Conservation (phyloP, 192 early-diverging fungal species). For the Gryganskiella cystojenkinii region DNA sequence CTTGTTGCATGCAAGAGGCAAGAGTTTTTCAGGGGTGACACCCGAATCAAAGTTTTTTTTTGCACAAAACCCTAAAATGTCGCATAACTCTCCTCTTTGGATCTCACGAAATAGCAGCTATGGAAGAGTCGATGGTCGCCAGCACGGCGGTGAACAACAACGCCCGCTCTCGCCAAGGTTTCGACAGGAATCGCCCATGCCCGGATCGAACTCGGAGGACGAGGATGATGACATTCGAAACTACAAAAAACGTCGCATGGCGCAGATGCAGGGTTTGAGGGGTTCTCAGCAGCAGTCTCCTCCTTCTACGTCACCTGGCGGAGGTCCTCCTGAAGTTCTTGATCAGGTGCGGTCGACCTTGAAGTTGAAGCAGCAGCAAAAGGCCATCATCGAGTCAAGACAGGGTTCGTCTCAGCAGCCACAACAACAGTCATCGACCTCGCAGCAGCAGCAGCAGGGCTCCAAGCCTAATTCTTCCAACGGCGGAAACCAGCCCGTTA, state of each 20-base stretch:
- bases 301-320: slow-evolving; percentile 16
- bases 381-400: slow-evolving; percentile 69
- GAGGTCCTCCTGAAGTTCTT: slow-evolving; percentile 55
- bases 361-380: slow-evolving; percentile 71
- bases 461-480: slow-evolving; percentile 15
- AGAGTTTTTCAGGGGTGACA: too few relatives aligned
- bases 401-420: slow-evolving; percentile 41
- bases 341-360: slow-evolving; percentile 64
- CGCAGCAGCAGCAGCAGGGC: slow-evolving; percentile 30
- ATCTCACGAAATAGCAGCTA: slow-evolving; percentile 17
- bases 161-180: slow-evolving; percentile 31
- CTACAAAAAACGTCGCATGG: slow-evolving; percentile 37
- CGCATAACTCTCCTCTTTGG: not conserved
- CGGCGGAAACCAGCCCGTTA: slow-evolving; percentile 23
- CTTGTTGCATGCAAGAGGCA: too few relatives aligned
- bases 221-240: slow-evolving; percentile 53
- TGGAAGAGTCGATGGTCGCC: slow-evolving; percentile 18
- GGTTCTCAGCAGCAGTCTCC: slow-evolving; percentile 26
- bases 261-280: slow-evolving; percentile 15
- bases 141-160: slow-evolving; percentile 3
- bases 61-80: not conserved
- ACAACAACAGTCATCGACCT: slow-evolving; percentile 14
- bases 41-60: not conserved
- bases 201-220: slow-evolving; percentile 48
- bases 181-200: slow-evolving; percentile 47